Conservation (phyloP, 2,329 filamentous ascomycete genomes). For the Venturia aucupariae region DNA sequence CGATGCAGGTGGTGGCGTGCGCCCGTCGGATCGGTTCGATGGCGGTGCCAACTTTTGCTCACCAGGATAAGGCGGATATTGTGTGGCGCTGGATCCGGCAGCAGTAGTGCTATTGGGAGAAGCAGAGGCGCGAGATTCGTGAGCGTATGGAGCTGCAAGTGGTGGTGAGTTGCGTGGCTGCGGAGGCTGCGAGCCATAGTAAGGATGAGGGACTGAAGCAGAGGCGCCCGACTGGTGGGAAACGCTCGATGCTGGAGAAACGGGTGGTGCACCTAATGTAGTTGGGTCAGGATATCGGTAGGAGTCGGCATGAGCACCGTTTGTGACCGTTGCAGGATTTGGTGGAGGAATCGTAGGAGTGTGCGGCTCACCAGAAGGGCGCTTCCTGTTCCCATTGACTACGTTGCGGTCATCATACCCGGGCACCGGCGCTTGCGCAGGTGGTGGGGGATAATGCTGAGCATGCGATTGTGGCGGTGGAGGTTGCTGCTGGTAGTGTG, state of each 20-base stretch:
- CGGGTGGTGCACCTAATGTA: slow-evolving; percentile 35
- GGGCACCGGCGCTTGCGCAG: slow-evolving; percentile 22
- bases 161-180: slow-evolving; percentile 27
- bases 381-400: slow-evolving; percentile 34
- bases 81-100: slow-evolving; percentile 19
- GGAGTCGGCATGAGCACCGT: slow-evolving; percentile 10
- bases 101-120: slow-evolving; percentile 27
- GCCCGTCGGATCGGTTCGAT: slow-evolving; percentile 29
- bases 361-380: slow-evolving; percentile 39
- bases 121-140: slow-evolving; percentile 28
- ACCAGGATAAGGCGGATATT: slow-evolving; percentile 20
- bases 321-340: slow-evolving; percentile 30
- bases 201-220: slow-evolving; percentile 19
- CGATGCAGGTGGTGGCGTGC: slow-evolving; percentile 28
- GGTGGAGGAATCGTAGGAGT: slow-evolving; percentile 42
- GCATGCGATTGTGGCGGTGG: slow-evolving; percentile 10
- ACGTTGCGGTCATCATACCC: slow-evolving; percentile 23
- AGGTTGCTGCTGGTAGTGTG: slow-evolving; percentile 15
- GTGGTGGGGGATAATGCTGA: slow-evolving; percentile 21
- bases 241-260: slow-evolving; percentile 30
- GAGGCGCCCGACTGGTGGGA: slow-evolving; percentile 23
- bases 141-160: slow-evolving; percentile 1
- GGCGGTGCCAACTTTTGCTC: slow-evolving; percentile 26
- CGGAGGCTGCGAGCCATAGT: slow-evolving; percentile 28
- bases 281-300: slow-evolving; percentile 19